Base-by-base conservation (phyloP, 2,329 filamentous ascomycete species). In the Diaporthe batatas region DNA sequence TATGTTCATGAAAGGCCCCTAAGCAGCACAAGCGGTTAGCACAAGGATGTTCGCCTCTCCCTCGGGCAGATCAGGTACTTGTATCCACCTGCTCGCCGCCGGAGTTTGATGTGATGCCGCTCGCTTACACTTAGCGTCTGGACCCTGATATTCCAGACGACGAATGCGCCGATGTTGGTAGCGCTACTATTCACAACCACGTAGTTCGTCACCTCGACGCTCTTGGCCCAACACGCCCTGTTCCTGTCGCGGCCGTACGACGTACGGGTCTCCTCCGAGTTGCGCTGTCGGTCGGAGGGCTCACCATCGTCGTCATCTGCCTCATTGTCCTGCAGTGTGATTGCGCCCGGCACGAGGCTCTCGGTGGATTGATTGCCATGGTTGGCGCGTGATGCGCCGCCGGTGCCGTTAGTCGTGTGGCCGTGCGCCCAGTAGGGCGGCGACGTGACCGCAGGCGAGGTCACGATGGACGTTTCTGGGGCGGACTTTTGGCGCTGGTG, bases 61-160 rank as follows among this genome's bases (percentile, higher is more conserved):
- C 18, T 16, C 3, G 16, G 25, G 25, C 42, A 36, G 29, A 39
- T 23, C 29, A 51, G 44, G 34, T 23, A 23, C n/a, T 32, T 6
- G 39, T n/a, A 8, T 25, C 7, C 16, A 18, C 16, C 29, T 11
- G 36, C 11, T 11, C 6, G 23, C 57, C 23, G 14, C 23, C n/a
- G 5, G 2, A 16, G 23, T n/a, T 7, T 21, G 39, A 21, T 10
- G n/a, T 44, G 25, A 34, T 21, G 6, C 59, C 14, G 29, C 6
- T 18, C 88, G 88, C 91, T 81, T 80, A 95, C 94, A 82, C 91
- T 92, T 67, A 98, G 84, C 4, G 95, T 98, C 81, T 96, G 91
- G 57, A 99, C 94, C 62, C 88, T 91, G 78, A 96, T 95, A 80
- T 94, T 96, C 94, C 94, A 99, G 10, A 98, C 95, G 1, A 98